phyloP scores from a whole-genome alignment of 192 early-diverging fungal species.

The Coemansia sp. region DNA sequence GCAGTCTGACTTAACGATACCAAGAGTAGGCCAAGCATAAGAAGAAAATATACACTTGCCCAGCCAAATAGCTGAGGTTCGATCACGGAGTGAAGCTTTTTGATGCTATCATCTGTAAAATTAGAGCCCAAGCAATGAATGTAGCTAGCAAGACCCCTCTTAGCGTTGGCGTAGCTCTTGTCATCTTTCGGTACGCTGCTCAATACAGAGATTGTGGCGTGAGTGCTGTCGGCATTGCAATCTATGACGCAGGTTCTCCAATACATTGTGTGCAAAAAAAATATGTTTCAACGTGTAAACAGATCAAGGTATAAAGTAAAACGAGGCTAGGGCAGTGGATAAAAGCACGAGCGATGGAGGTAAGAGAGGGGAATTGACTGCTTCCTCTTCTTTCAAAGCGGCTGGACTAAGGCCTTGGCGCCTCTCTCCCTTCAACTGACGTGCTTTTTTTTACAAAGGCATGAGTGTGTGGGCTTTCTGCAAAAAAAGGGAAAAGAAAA shows the following conservation, averaged over 20 bases:
- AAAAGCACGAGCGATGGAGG: not conserved
- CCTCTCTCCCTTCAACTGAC: not conserved
- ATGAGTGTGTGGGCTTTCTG: not conserved
- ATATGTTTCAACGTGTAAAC: not conserved
- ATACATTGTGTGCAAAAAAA: not conserved
- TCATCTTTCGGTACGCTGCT: not conserved
- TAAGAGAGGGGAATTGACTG: not conserved
- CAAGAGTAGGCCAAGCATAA: not conserved
- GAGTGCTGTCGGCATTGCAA: not conserved
- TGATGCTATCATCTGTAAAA: not conserved
- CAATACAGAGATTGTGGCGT: not conserved
- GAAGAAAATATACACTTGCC: not conserved
- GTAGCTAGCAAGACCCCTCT: slow-evolving; percentile 1
- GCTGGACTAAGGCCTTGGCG: not conserved
- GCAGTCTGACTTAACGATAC: not conserved
- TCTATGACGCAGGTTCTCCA: not conserved
- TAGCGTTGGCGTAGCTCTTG: not conserved
- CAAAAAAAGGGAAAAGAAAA: not conserved
- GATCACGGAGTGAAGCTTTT: not conserved
- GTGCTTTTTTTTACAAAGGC: not conserved
- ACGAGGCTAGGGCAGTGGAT: too few species aligned
- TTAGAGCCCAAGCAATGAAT: not conserved
- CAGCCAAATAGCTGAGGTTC: not conserved
- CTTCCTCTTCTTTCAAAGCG: not conserved
- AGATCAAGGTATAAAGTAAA: not conserved